Evolutionary conservation across 768 basidiomycete genomes (phyloP), one percentile per base, ranked within the genome.

Genomic region (Xerocomus spinulosus): DNA sequence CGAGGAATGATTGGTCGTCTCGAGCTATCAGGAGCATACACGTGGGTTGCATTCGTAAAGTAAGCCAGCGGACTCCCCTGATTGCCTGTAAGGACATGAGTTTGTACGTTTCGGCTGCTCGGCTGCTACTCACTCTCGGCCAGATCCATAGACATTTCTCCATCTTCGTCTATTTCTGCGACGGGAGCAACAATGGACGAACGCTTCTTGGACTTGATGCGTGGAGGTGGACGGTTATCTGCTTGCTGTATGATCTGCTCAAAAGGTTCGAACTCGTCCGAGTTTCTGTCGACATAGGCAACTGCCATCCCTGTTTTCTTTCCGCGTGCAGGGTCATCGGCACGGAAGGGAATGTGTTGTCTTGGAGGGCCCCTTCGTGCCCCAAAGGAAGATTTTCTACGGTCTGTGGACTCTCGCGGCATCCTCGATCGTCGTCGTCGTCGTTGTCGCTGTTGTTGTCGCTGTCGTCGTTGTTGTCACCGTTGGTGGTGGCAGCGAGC

Each of bases 211-310:
- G 66, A 68, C 56, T 79, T 79, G 17, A 77, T 72, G 36, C 69
- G 71, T 17, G 81, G 82, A 2, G 82, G 85, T 5, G 81, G 75
- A n/a, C 79, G 72, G 41, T 75, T 75, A 67, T 85, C 84, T 2
- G 77, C 85, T 57, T 86, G 84, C 42, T 76, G 74, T 38, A 90
- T 75, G 44, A 91, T 62, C 58, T 87, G 77, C 46, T 85, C 85
- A 63, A 90, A 90, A 0, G 81, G 83, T 63, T 91, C 87, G 61
- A 90, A 89, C 24, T 86, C 88, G 64, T 89, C 88, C 21, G 85
- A 85, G 61, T 79, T 80, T 55, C 80, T 81, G 51, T 84, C 80
- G 47, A 89, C 79, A 58, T 79, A 77, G 32, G 69, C 76, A 13
- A 90, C 81, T 0, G 79, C 73, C 45, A 88, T 75, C 5, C 88